Evolutionary conservation across 306 rosid genomes (phyloP).

Genomic region (Acacia confusa): DNA sequence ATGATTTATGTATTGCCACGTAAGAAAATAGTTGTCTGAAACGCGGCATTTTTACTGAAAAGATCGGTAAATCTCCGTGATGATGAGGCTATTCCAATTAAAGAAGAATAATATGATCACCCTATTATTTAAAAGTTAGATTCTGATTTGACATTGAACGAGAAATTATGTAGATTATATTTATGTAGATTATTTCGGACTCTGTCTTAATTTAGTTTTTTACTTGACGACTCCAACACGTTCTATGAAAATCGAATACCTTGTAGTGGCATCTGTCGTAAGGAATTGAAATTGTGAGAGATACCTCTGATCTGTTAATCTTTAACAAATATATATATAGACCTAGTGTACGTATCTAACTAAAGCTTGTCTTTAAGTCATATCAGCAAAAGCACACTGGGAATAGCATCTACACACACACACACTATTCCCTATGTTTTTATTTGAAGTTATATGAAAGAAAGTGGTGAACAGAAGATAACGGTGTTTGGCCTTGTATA

Average conservation of each 20-base stretch:
- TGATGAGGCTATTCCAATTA: neutral
- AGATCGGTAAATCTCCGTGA: neutral
- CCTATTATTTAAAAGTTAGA: slow-evolving; percentile 5
- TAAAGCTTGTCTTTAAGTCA: neutral
- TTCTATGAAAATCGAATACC: neutral
- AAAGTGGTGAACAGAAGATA: neutral
- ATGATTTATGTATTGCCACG: neutral
- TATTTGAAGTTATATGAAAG: neutral
- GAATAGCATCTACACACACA: neutral
- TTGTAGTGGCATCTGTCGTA: neutral
- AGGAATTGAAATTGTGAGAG: neutral
- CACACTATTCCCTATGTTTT: neutral
- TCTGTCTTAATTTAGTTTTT: neutral
- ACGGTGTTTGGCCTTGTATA: neutral
- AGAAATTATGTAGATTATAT: neutral
- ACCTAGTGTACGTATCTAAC: neutral
- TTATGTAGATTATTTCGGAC: neutral
- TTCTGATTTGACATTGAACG: slow-evolving; percentile 15
- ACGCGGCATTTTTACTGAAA: neutral
- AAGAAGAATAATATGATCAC: neutral
- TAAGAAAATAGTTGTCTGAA: neutral
- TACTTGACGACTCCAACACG: neutral
- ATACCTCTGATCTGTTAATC: neutral
- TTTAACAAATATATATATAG: neutral
- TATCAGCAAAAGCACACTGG: neutral